A percentile compares a stretch with the other conserved stretches of the same genome.
Evolutionary conservation across 257 asterid genomes (phyloP).

Genomic region (Solanum clarkiae): DNA sequence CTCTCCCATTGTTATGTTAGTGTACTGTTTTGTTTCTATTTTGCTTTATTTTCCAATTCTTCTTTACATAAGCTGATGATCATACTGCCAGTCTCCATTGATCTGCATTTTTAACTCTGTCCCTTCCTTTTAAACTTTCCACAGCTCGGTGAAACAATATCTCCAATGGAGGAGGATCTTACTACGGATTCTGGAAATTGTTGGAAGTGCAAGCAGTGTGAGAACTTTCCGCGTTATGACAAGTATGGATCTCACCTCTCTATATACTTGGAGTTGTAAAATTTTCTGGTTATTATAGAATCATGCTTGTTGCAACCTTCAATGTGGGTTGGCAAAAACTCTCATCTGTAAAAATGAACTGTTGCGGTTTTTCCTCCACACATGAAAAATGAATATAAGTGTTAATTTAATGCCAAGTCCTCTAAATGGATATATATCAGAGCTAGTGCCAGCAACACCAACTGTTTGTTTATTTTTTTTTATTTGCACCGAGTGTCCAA

Average conservation of each 20-base stretch:
- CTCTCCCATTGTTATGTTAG: conserved; percentile 35
- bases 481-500: no score
- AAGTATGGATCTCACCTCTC: conserved; percentile 30
- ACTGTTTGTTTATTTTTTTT: no score
- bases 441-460: background rate
- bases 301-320: background rate
- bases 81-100: background rate
- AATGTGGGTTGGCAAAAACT: background rate
- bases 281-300: background rate
- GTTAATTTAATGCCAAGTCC: background rate
- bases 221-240: conserved; percentile 69
- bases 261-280: background rate
- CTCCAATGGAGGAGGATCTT: conserved; percentile 94
- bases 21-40: background rate
- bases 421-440: background rate
- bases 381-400: background rate
- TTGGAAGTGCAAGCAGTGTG: conserved; percentile 80
- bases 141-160: conserved; percentile 95
- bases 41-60: background rate
- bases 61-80: background rate
- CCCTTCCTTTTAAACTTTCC: background rate
- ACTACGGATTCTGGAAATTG: conserved; percentile 85
- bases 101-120: background rate
- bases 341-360: background rate
- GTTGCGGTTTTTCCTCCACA: background rate